Evolutionary conservation across 345 rosid genomes (phyloP), one percentile per base, ranked within the genome.

Genomic region (Gossypium sturtianum): DNA sequence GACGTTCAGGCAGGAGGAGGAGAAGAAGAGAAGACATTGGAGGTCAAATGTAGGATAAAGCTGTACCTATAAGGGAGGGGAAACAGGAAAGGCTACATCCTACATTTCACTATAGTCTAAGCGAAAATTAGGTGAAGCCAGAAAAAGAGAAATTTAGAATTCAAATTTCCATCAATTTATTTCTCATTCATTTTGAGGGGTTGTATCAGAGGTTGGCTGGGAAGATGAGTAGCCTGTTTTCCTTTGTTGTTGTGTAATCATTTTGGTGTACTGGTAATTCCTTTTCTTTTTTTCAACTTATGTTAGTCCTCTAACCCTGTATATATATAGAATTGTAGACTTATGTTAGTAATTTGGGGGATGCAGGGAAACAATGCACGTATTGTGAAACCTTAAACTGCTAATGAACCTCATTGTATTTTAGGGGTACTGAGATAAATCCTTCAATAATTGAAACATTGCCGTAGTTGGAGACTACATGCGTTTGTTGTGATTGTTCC

Each of bases 1-100:
- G 89, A 68, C 87, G 90, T 45, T 91, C 98, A 2, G 91, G 84
- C 66, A 86, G 98, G 83, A 84, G 98, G 72, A 89, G 91, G 23
- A 87, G 97, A 77, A 83, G 83, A 44, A 87, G 93, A 79, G 95
- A 90, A 78, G 79, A 61, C 75, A 74, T 76, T 9, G 80, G 72
- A 56, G 81, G 70, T 71, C 79, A 69, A 72, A 71, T 75, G 23
- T 51, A 54, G 52, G 74, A 75, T 69, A 38, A 61, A 66, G 7
- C n/a, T 11, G n/a, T n/a, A 49, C 7, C 60, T n/a, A n/a, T 19
- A 16, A 60, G 45, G 65, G 75, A 70, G 48, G 53, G 66, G 61
- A 63, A 58, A 13, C 12, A n/a, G 69, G 73, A 64, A 71, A 78
- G 53, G 38, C 64, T 59, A 22, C 23, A 41, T 70, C 65, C 9